phyloP scores from a whole-genome alignment of 768 basidiomycete genomes.

The Suillus hirtellus region DNA sequence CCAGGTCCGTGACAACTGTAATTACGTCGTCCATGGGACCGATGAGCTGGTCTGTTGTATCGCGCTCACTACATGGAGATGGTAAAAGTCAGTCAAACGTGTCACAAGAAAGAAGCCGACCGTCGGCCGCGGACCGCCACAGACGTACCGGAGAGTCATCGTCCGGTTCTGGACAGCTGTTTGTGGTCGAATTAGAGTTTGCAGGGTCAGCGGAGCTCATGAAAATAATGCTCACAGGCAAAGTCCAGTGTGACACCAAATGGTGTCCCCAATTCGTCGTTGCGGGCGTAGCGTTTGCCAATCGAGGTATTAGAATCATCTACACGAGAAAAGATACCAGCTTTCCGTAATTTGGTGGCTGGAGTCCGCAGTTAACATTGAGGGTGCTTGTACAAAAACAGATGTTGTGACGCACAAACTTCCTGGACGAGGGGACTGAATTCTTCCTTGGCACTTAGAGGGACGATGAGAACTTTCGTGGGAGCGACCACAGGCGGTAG shows the following conservation, averaged over 20 bases:
- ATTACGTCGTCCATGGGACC: conserved; percentile 90
- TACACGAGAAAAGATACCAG: conserved; percentile 89
- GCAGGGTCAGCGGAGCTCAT: conserved; percentile 3
- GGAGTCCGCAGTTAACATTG: conserved; percentile 23
- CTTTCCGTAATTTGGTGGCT: conserved; percentile 86
- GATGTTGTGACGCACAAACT: conserved; percentile 69
- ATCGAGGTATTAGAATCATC: conserved; percentile 96
- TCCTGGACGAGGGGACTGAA: conserved; percentile 83
- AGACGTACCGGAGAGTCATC: conserved; percentile 85
- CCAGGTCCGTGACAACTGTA: conserved; percentile 73
- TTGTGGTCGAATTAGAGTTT: conserved; percentile 7
- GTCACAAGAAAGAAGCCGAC: conserved; percentile 5
- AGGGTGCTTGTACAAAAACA: conserved; percentile 2
- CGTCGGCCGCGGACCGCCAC: not conserved
- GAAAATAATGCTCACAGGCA: conserved; percentile 59
- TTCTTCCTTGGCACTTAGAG: conserved; percentile 82
- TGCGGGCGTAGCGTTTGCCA: conserved; percentile 95
- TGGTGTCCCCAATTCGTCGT: conserved; percentile 98
- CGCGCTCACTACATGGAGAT: conserved; percentile 69
- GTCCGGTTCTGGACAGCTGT: conserved; percentile 89
- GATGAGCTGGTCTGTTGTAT: conserved; percentile 91
- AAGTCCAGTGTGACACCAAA: conserved; percentile 97
- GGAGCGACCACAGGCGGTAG: conserved; percentile 89
- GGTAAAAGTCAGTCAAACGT: conserved; percentile 11
- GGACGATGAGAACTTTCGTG: conserved; percentile 95